Evolutionary conservation across 2,329 filamentous ascomycete genomes (phyloP).

Genomic region (Plectosphaerella plurivora): DNA sequence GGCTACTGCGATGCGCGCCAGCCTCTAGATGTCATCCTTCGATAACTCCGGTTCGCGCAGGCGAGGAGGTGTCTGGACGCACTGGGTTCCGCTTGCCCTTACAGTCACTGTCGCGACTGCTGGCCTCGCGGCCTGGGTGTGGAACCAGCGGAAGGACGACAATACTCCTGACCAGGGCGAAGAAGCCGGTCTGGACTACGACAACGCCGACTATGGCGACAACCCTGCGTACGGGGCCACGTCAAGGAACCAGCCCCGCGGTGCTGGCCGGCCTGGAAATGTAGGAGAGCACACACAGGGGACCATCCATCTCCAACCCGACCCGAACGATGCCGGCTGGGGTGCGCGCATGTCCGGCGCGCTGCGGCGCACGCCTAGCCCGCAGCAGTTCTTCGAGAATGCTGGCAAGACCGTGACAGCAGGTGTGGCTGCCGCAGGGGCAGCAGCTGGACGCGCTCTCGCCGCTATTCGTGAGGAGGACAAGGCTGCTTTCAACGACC

Average conservation of each 20-base stretch:
- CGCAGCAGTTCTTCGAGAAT: conserved; percentile 81
- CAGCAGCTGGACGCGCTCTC: conserved; percentile 78
- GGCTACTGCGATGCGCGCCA: conserved; percentile 11
- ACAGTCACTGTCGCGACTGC: conserved; percentile 85
- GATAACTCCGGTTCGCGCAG: conserved; percentile 58
- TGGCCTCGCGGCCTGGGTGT: conserved; percentile 85
- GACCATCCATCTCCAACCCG: conserved; percentile 25
- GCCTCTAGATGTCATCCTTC: conserved; percentile 50
- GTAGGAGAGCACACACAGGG: conserved; percentile 38
- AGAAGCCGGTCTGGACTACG: conserved; percentile 40
- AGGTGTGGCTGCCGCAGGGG: conserved; percentile 77
- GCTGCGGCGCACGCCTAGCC: conserved; percentile 76
- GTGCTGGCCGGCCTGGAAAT: conserved; percentile 17
- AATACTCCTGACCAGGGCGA: conserved; percentile 61
- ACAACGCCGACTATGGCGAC: conserved; percentile 46
- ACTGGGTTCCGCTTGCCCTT: conserved; percentile 84
- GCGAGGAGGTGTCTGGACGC: conserved; percentile 60
- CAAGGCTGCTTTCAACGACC: conserved; percentile 74
- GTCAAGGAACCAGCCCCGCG: conserved; percentile 20
- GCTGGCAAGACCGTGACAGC: conserved; percentile 78
- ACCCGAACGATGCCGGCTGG: conserved; percentile 41
- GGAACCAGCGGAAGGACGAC: conserved; percentile 79
- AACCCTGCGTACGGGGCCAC: conserved; percentile 45
- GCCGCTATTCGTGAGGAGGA: conserved; percentile 82
- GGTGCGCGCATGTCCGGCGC: conserved; percentile 76